Percentiles rank a stretch among this genome's conserved stretches.
Evolutionary conservation across 176 grass and related monocot species (phyloP).

Genomic region (Thalia dealbata): DNA sequence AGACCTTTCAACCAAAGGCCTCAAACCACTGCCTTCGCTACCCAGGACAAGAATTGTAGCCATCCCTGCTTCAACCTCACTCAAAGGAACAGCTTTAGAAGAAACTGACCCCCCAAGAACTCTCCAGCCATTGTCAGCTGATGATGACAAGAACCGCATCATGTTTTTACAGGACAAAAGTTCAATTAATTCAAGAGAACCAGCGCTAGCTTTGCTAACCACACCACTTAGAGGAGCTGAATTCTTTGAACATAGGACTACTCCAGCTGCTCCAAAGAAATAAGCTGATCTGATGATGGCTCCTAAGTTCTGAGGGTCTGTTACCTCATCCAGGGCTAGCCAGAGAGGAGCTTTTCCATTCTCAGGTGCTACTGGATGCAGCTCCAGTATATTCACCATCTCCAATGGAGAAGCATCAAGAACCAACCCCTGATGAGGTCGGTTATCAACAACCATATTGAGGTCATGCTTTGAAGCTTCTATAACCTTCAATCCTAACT

Average conservation of each 20-base stretch:
- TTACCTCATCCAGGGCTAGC: slow-evolving; percentile 93
- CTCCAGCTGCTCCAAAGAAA: slow-evolving; percentile 68
- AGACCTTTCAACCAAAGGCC: slow-evolving; percentile 72
- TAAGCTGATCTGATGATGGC: slow-evolving; percentile 95
- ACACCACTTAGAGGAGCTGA: slow-evolving; percentile 92
- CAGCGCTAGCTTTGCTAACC: slow-evolving; percentile 91
- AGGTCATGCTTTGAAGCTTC: slow-evolving; percentile 84
- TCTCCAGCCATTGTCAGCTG: slow-evolving; percentile 77
- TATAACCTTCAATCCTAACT: slow-evolving; percentile 57
- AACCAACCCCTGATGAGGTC: slow-evolving; percentile 85
- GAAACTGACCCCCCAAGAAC: slow-evolving; percentile 84
- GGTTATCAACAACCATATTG: slow-evolving; percentile 83
- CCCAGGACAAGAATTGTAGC: slow-evolving; percentile 93
- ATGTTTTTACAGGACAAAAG: slow-evolving; percentile 86
- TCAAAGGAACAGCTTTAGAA: slow-evolving; percentile 60
- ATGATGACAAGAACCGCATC: slow-evolving; percentile 96
- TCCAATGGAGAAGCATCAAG: slow-evolving; percentile 90
- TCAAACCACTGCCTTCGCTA: slow-evolving; percentile 87
- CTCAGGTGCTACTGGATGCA: slow-evolving; percentile 47
- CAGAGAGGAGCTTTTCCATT: slow-evolving; percentile 56
- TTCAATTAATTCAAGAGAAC: slow-evolving; percentile 87
- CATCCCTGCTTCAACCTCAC: slow-evolving; percentile 42
- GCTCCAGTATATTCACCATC: slow-evolving; percentile 66
- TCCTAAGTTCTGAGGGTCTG: slow-evolving; percentile 95
- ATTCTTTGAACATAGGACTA: slow-evolving; percentile 88